Evolutionary conservation across 176 grass and related monocot genomes (phyloP).

Genomic region (maize (Zea mays)): DNA sequence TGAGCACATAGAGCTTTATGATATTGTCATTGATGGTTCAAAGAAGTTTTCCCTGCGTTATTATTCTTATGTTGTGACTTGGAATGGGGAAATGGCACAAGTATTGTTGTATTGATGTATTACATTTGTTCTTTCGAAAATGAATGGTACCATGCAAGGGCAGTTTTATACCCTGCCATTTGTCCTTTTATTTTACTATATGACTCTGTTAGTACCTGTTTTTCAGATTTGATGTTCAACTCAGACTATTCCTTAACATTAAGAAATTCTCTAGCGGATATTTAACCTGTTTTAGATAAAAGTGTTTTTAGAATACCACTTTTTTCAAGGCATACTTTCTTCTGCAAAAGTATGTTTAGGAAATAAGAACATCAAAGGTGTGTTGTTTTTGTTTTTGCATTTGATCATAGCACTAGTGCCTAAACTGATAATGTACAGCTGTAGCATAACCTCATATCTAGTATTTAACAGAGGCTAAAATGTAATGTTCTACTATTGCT

Average conservation of each 20-base stretch:
- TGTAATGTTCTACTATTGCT: background rate
- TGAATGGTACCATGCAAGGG: conserved; percentile 6
- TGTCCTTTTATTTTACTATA: background rate
- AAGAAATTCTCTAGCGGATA: conserved; percentile 12
- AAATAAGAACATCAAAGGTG: background rate
- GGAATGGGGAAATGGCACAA: conserved; percentile 10
- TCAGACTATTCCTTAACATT: conserved; percentile 7
- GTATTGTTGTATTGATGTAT: conserved; percentile 13
- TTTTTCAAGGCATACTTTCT: conserved; percentile 14
- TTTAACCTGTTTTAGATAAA: conserved; percentile 14
- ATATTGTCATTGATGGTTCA: background rate
- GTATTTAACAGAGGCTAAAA: conserved; percentile 23
- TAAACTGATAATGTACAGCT: background rate
- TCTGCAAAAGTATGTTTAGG: conserved; percentile 3
- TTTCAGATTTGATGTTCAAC: conserved; percentile 25
- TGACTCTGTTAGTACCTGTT: conserved; percentile 11
- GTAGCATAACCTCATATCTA: background rate
- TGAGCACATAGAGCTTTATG: background rate
- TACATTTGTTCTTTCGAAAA: background rate
- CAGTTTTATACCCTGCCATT: conserved; percentile 24
- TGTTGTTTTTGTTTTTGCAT: conserved; percentile 9
- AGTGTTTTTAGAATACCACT: background rate
- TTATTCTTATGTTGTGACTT: conserved; percentile 22
- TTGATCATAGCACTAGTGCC: conserved; percentile 9
- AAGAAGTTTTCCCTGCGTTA: background rate